phyloP scores from a whole-genome alignment of 495 filamentous ascomycete genomes.

The Gamarada debralockiae region DNA sequence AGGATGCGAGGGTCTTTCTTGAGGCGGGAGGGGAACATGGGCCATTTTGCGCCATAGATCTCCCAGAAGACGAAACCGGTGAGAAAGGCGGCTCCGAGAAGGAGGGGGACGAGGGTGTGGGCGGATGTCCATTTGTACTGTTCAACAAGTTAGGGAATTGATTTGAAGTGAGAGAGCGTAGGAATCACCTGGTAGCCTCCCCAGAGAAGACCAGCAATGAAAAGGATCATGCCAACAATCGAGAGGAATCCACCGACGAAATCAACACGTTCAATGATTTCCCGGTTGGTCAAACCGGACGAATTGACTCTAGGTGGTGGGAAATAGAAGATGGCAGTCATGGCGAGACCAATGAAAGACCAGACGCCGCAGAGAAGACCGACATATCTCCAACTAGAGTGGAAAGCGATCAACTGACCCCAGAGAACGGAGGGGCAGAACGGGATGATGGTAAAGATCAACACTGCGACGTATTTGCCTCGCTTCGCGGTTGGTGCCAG shows the following conservation, averaged over 20 bases:
- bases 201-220: slow-evolving; percentile 64
- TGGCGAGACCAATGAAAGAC: slow-evolving; percentile 55
- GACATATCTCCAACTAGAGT: slow-evolving; percentile 60
- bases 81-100: slow-evolving; percentile 50
- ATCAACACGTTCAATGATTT: slow-evolving; percentile 56
- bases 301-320: slow-evolving; percentile 58
- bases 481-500: slow-evolving; percentile 63
- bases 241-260: slow-evolving; percentile 65
- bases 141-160: background rate
- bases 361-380: slow-evolving; percentile 57
- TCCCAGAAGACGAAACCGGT: slow-evolving; percentile 59
- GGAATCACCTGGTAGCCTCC: slow-evolving; percentile 52
- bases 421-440: slow-evolving; percentile 65
- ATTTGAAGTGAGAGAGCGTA: background rate
- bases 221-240: slow-evolving; percentile 58
- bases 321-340: slow-evolving; percentile 60
- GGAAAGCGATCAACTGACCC: slow-evolving; percentile 60
- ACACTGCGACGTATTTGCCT: slow-evolving; percentile 61
- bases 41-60: slow-evolving; percentile 53
- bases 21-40: slow-evolving; percentile 62
- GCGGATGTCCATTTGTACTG: slow-evolving; percentile 52
- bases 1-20: slow-evolving; percentile 62
- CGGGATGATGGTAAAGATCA: slow-evolving; percentile 66
- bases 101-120: slow-evolving; percentile 56
- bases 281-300: slow-evolving; percentile 39